Evolutionary conservation across 176 grass and related monocot genomes (phyloP), one percentile per base, ranked within the genome.

Genomic region (Paspalum notatum): DNA sequence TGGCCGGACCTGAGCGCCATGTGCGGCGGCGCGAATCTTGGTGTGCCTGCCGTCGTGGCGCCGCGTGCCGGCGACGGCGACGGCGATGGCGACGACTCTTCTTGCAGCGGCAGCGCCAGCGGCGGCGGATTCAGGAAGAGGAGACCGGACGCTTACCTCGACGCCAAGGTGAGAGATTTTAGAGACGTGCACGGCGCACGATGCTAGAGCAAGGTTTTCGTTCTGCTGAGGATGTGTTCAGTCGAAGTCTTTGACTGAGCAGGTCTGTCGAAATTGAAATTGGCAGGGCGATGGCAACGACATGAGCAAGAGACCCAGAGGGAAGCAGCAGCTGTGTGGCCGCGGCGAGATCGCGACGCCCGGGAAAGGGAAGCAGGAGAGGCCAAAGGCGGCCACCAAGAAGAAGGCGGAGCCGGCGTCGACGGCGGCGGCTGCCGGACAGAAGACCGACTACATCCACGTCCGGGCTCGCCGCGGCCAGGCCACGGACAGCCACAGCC

Each of bases 401-500:
- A 95, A 82, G 84, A 91, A 85, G 73, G 46, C 68, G 39, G 85
- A 49, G 64, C 21, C 46, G 37, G 61, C 72, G 22, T 27, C 54
- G 39, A 62, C 59, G 56, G 21, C 22, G 57, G 22, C 55, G 43
- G 83, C 77, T 21, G 48, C 72, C 69, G 85, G 72, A 27, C 45
- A 78, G 54, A 93, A 93, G 68, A 86, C 87, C 26, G 90, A 99
- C 75, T 99, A 93, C 89, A 96, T 96, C 84, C 97, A 99, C 80
- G 97, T 99, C 80, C 83, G 97, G 74, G 93, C 97, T 49, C 93
- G 97, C 59, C 82, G 97, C 15, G 97, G 97, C 67, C 97, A 99
- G 87, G 97, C 97, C 77, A 99, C 93, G 37, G 97, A 99, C 83
- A 95, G 87, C 84, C 97, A 99, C 86, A 99, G 97, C 89, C 84